A percentile compares a stretch with the other conserved stretches of the same genome.
Conservation (phyloP, 495 filamentous ascomycete species). For the Lichenothelia convexa region DNA sequence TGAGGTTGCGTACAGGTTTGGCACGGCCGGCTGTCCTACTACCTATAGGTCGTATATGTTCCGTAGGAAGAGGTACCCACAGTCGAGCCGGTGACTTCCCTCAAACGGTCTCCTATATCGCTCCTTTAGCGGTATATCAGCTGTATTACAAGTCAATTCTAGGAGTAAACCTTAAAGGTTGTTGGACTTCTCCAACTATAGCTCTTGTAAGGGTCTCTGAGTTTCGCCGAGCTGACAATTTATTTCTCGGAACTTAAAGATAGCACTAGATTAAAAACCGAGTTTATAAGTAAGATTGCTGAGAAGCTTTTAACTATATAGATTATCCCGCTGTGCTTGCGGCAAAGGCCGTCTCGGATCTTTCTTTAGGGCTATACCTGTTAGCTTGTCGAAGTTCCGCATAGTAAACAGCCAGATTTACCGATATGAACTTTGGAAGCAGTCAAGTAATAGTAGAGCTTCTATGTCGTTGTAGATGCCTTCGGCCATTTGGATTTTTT, state of each 20-base stretch:
- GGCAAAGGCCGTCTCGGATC: conserved; percentile 2
- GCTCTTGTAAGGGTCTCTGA: too few species aligned
- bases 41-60: conserved; percentile 7
- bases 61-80: conserved; percentile 12
- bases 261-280: too few species aligned
- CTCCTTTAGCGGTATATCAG: conserved; percentile 6
- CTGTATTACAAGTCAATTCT: too few species aligned
- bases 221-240: too few species aligned
- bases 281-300: too few species aligned
- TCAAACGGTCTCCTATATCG: conserved; percentile 11
- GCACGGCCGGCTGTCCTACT: too few species aligned
- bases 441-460: conserved; percentile 1
- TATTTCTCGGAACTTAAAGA: too few species aligned
- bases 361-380: conserved; percentile 4
- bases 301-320: too few species aligned
- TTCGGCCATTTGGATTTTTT: conserved; percentile 4
- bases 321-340: too few species aligned
- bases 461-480: conserved; percentile 5
- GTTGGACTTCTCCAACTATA: too few species aligned
- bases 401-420: conserved; percentile 6
- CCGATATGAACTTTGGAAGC: neutral
- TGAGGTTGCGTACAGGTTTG: too few species aligned
- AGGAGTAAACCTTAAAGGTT: too few species aligned
- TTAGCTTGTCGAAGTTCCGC: conserved; percentile 8
- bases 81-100: conserved; percentile 6